Conservation (phyloP, 2,329 filamentous ascomycete genomes). For the Alternaria gaisen region DNA sequence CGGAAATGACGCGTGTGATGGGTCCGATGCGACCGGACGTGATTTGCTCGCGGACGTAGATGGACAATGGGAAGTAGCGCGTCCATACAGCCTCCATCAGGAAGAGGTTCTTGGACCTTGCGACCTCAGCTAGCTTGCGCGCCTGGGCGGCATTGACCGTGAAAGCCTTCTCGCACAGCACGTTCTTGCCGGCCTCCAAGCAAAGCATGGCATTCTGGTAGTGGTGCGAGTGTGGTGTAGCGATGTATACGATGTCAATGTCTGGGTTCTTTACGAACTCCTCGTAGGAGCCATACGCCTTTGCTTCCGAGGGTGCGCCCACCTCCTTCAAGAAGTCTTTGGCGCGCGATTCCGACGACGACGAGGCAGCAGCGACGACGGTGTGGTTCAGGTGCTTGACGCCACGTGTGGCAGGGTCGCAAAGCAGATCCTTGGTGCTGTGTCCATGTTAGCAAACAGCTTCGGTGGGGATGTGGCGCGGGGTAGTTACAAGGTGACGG, state of each 20-base stretch:
- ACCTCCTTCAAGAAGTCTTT: constrained; percentile 76
- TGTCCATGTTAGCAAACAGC: constrained; percentile 14
- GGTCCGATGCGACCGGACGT: constrained; percentile 62
- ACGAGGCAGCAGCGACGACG: constrained; percentile 82
- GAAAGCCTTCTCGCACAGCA: constrained; percentile 90
- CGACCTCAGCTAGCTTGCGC: constrained; percentile 74
- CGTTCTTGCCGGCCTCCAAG: constrained; percentile 83
- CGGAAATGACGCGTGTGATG: constrained; percentile 65
- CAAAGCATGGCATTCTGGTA: constrained; percentile 91
- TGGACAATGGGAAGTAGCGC: constrained; percentile 83
- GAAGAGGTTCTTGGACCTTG: constrained; percentile 70
- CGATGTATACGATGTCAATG: constrained; percentile 87
- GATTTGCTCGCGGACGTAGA: constrained; percentile 75
- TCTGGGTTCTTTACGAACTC: constrained; percentile 81
- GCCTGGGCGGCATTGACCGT: constrained; percentile 84
- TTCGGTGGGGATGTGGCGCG: constrained; percentile 23
- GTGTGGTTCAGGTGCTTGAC: constrained; percentile 78
- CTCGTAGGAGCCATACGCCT: constrained; percentile 81
- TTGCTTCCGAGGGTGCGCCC: constrained; percentile 72
- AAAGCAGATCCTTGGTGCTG: constrained; percentile 76
- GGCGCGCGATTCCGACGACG: constrained; percentile 74
- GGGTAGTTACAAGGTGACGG: constrained; percentile 53
- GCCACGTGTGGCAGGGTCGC: constrained; percentile 73
- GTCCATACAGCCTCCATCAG: constrained; percentile 79
- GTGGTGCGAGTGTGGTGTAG: constrained; percentile 91